These are phyloP conservation scores for Monilinia fructigena DNA, from an alignment of 2,329 filamentous ascomycete genomes.

Conservation along the genomic window DNA sequence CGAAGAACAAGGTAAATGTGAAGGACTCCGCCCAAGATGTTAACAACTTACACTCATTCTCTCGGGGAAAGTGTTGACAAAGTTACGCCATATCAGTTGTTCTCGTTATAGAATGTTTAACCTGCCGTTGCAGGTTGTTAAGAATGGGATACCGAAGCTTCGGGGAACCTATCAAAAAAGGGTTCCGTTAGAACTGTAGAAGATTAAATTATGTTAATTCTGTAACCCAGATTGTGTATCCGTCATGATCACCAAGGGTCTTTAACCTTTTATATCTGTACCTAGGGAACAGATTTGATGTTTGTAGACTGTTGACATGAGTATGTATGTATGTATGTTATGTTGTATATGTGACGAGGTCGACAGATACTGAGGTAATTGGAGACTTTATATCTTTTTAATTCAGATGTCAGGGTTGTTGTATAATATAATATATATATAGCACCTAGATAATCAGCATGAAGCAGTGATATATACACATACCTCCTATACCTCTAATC, in stretches of 20 bases:
- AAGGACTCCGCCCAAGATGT: background rate
- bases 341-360: background rate
- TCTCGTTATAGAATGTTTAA: background rate
- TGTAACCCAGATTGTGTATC: conserved; percentile 17
- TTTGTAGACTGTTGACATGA: background rate
- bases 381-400: background rate
- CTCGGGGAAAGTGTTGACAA: conserved; percentile 5
- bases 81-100: background rate
- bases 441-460: too few relatives aligned
- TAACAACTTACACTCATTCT: background rate
- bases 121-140: conserved; percentile 1
- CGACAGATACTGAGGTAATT: background rate
- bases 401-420: background rate
- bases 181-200: background rate
- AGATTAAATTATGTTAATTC: conserved; percentile 16
- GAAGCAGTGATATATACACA: too few relatives aligned
- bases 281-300: too few relatives aligned
- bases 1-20: background rate
- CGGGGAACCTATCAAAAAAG: conserved; percentile 17
- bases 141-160: conserved; percentile 12
- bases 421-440: too few relatives aligned
- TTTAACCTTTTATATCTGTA: background rate
- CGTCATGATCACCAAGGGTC: conserved; percentile 20
- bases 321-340: background rate
- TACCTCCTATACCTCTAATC: too few relatives aligned